A percentile compares a stretch with the other conserved stretches of the same genome.
Evolutionary conservation across 805 yeast species (phyloP).

Genomic region (Jamesozyma piceae): DNA sequence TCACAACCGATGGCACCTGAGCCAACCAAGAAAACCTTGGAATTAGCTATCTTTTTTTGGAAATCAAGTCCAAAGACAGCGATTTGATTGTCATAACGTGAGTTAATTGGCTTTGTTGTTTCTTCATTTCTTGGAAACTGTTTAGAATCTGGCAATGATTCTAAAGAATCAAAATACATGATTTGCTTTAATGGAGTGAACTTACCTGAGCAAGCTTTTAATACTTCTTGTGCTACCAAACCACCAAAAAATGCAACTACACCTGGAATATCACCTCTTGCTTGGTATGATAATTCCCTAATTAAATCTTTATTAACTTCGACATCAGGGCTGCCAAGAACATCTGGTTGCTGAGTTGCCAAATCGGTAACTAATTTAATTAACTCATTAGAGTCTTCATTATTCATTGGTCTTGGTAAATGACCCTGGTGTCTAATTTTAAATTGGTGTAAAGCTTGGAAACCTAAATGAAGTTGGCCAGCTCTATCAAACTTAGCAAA

Average conservation of each 20-base stretch:
- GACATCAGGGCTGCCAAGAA: conserved; percentile 47
- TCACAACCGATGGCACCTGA: conserved; percentile 99
- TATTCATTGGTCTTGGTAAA: conserved; percentile 70
- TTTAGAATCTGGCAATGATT: conserved; percentile 64
- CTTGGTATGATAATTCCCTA: conserved; percentile 68
- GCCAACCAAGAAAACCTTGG: conserved; percentile 85
- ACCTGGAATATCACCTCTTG: conserved; percentile 88
- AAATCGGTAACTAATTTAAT: conserved; percentile 51
- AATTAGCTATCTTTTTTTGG: conserved; percentile 64
- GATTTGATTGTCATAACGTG: conserved; percentile 90
- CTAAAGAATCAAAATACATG: conserved; percentile 88
- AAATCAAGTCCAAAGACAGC: conserved; percentile 84
- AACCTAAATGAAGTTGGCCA: conserved; percentile 80
- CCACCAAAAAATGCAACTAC: conserved; percentile 89
- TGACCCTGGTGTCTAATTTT: conserved; percentile 48
- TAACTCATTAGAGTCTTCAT: conserved; percentile 63
- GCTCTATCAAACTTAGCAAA: conserved; percentile 93
- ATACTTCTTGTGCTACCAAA: conserved; percentile 88
- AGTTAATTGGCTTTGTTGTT: conserved; percentile 61
- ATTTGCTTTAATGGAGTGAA: conserved; percentile 89
- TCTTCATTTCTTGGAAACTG: conserved; percentile 56
- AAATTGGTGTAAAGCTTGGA: conserved; percentile 80
- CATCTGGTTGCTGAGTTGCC: conserved; percentile 41
- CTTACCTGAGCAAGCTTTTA: conserved; percentile 91
- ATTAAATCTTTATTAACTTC: conserved; percentile 56